Evolutionary conservation across 176 grass and related monocot species (phyloP).

Genomic region (Chrysopogon serrulatus): DNA sequence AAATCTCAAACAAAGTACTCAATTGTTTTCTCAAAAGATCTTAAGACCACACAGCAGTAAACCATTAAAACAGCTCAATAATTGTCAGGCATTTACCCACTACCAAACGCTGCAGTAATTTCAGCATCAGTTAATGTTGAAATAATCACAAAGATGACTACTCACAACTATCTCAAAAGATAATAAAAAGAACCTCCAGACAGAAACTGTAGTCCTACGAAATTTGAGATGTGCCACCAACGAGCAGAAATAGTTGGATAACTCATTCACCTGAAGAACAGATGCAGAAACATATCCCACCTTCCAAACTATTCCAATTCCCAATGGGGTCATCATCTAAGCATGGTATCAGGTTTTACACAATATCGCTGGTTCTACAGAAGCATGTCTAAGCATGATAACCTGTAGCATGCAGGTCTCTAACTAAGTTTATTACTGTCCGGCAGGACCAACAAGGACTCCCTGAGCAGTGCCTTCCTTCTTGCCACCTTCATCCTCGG

Average conservation of each 20-base stretch:
- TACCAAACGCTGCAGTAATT: neutral
- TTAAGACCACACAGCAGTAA: neutral
- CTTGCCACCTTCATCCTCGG: constrained; percentile 35
- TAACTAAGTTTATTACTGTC: neutral
- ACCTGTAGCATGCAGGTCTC: neutral
- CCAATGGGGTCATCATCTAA: neutral
- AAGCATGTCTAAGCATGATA: neutral
- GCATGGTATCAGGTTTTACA: neutral
- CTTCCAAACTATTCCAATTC: neutral
- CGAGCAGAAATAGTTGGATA: neutral
- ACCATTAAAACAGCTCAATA: neutral
- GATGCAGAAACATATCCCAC: neutral
- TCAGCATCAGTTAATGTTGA: neutral
- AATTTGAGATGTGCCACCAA: neutral
- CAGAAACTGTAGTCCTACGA: neutral
- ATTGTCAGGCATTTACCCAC: neutral
- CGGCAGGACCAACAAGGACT: constrained; percentile 80
- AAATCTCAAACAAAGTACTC: too few relatives aligned
- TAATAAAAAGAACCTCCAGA: neutral
- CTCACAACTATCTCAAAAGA: neutral
- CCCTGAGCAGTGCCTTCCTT: constrained; percentile 71
- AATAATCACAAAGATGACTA: neutral
- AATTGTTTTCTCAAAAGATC: too few relatives aligned
- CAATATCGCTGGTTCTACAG: neutral
- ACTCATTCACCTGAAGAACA: neutral